Evolutionary conservation across 805 yeast species (phyloP).

Genomic region (Myxozyma melibiosi): DNA sequence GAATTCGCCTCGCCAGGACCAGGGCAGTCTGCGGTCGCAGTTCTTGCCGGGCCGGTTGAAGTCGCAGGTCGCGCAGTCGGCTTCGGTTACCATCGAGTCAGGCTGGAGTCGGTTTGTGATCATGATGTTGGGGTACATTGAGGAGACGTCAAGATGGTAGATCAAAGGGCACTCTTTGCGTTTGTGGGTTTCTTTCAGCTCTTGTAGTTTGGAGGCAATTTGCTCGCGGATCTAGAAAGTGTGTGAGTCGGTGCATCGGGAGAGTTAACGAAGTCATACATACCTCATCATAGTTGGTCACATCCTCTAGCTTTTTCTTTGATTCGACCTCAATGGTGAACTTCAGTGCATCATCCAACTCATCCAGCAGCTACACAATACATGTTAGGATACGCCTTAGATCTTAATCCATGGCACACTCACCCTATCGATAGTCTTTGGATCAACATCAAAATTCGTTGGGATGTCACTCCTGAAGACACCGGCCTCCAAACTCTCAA

Average conservation of each 20-base stretch:
- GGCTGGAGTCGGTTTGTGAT: constrained; percentile 96
- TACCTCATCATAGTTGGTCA: constrained; percentile 78
- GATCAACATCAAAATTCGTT: constrained; percentile 73
- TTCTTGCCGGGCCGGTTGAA: constrained; percentile 92
- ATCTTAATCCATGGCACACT: not conserved
- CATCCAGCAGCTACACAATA: constrained; percentile 50
- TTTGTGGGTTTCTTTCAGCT: constrained; percentile 60
- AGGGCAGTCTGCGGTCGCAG: constrained; percentile 87
- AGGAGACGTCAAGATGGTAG: constrained; percentile 98
- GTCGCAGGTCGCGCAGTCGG: constrained; percentile 96
- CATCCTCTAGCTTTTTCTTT: constrained; percentile 69
- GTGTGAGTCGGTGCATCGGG: not conserved
- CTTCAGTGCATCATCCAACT: constrained; percentile 72
- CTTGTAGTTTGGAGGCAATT: constrained; percentile 59
- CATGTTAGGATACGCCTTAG: not conserved
- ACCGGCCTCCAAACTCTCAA: constrained; percentile 96
- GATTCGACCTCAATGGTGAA: constrained; percentile 86
- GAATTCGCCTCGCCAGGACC: constrained; percentile 99
- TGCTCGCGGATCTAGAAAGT: constrained; percentile 42
- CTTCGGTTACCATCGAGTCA: constrained; percentile 92
- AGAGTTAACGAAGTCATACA: not conserved
- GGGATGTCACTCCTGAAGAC: constrained; percentile 90
- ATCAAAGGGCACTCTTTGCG: constrained; percentile 81
- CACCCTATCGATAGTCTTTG: constrained; percentile 75
- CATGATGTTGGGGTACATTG: constrained; percentile 99